phyloP scores from a whole-genome alignment of 179 eudicot species.

The Gypsophila paniculata region DNA sequence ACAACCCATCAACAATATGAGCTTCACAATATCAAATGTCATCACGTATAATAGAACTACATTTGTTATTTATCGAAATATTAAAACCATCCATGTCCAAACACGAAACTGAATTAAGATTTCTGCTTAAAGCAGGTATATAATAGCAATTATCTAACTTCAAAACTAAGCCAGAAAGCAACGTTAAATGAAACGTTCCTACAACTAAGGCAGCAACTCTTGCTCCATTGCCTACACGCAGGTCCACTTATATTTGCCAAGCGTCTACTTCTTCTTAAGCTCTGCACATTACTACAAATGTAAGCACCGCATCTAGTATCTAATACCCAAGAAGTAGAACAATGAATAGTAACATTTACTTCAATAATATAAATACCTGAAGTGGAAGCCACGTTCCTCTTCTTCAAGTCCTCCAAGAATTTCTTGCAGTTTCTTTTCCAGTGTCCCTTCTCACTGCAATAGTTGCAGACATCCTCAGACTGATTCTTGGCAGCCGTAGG shows the following conservation, averaged over 20 bases:
- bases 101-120: neutral
- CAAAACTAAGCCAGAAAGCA: neutral
- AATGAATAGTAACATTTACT: no score
- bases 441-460: neutral
- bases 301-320: neutral
- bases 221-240: slow-evolving; percentile 10
- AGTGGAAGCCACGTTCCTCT: no score
- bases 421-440: no score
- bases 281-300: slow-evolving; percentile 8
- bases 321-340: neutral
- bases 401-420: no score
- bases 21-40: neutral
- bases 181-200: neutral
- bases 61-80: neutral
- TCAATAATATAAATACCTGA: no score
- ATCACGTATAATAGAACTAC: no score
- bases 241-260: slow-evolving; percentile 9
- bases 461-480: neutral
- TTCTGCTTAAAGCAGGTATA: neutral
- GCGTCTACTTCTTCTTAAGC: neutral
- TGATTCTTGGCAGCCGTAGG: no score
- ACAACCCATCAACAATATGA: neutral
- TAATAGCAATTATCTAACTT: neutral
- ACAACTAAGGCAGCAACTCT: neutral
- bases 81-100: no score